Conservation (phyloP, 331 rosid genomes). For the Prunus yedoensis region DNA sequence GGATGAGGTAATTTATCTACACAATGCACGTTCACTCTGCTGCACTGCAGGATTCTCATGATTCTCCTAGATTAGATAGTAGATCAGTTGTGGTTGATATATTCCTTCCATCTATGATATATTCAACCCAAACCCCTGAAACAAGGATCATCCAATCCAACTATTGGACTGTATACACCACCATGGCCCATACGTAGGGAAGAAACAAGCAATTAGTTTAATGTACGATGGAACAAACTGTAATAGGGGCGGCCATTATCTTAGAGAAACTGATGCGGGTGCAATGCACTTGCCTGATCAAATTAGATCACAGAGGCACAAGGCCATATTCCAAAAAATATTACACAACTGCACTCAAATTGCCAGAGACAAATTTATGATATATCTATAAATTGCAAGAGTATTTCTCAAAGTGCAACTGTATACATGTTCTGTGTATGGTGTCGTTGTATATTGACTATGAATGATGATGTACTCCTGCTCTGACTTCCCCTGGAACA, state of each 20-base stretch:
- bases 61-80: not conserved
- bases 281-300: not conserved
- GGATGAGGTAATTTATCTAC: slow-evolving; percentile 46
- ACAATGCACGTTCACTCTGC: too few relatives aligned
- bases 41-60: not conserved
- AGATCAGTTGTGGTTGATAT: not conserved
- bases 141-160: not conserved
- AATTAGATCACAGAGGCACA: not conserved
- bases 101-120: not conserved
- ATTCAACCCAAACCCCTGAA: not conserved
- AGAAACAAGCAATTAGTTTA: not conserved
- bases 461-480: not conserved
- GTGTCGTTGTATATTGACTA: not conserved
- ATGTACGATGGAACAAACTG: not conserved
- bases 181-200: not conserved
- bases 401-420: not conserved
- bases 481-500: not conserved
- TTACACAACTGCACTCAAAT: not conserved
- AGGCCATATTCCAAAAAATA: not conserved
- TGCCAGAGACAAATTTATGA: not conserved
- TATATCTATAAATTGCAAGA: not conserved
- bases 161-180: not conserved
- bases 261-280: not conserved
- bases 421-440: not conserved
- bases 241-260: not conserved